These are phyloP conservation scores for Arthrobotrys entomopaga DNA, from an alignment of 2,329 filamentous ascomycete genomes.

Conservation along the genomic window DNA sequence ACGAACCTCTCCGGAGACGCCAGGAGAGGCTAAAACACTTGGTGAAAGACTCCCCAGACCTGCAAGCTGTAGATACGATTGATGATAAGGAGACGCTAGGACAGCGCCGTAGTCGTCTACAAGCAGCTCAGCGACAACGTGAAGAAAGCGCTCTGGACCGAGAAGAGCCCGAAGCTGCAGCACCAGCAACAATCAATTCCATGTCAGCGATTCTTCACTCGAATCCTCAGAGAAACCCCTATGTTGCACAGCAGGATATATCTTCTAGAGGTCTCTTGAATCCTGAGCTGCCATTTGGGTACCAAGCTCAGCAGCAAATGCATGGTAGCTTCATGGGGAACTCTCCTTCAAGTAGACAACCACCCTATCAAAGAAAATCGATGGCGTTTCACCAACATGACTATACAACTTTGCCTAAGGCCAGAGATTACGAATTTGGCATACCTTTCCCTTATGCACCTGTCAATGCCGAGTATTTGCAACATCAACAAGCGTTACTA, in stretches of 20 bases:
- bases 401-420: constrained; percentile 7
- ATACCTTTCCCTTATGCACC: constrained; percentile 52
- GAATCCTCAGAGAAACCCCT: constrained; percentile 29
- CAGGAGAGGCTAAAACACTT: constrained; percentile 78
- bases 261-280: constrained; percentile 29
- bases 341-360: constrained; percentile 12
- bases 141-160: constrained; percentile 11
- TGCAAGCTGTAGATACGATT: constrained; percentile 65
- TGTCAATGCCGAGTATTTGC: constrained; percentile 51
- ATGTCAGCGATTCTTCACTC: constrained; percentile 34
- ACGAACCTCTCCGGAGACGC: constrained; percentile 83
- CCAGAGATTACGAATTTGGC: constrained; percentile 44
- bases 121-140: constrained; percentile 61
- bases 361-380: constrained; percentile 32
- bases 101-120: constrained; percentile 77
- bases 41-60: constrained; percentile 73
- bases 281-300: constrained; percentile 45
- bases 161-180: constrained; percentile 13
- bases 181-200: constrained; percentile 16
- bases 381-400: constrained; percentile 33
- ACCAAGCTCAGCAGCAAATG: constrained; percentile 53
- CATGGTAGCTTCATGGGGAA: constrained; percentile 44
- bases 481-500: constrained; percentile 50
- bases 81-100: constrained; percentile 75
- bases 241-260: constrained; percentile 16